Base-by-base conservation (phyloP, 306 rosid genomes). In the Medicago arabica region DNA sequence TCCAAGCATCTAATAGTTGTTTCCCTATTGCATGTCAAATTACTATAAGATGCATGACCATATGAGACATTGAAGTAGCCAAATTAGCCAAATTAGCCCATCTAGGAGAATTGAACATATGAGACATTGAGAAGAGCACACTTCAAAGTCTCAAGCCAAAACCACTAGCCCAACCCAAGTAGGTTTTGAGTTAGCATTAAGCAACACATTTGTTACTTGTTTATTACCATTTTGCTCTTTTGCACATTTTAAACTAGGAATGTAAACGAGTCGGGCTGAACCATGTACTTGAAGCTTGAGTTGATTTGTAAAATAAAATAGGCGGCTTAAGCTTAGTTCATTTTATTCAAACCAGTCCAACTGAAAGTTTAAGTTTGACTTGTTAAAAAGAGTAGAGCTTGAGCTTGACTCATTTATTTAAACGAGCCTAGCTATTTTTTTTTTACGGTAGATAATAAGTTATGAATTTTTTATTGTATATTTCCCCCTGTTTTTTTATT, bases 11-110 rank as follows among this genome's bases (percentile, higher is more conserved):
- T 9, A 46, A 40, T 28, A 46, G 41, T 55, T 65, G 25, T 74
- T 73, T 77, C 34, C 40, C 62, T 9, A 15, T 69, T 64, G 9
- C 75, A 43, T 73, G 46, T 74, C 76, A 77, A 74, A 47, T 44
- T 58, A 64, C 15, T 40, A 41, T 53, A 9, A 4, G 67, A 65
- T 63, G 50, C 18, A 10, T 66, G 8, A 23, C 34, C 51, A 43
- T n/a, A n/a, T n/a, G n/a, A n/a, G n/a, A n/a, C n/a, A n/a, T 28
- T 28, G 31, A 28, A 28, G 31, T 28, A 28, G 31, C 31, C 31
- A 28, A 28, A 28, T 28, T 28, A 28, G 31, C 31, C 31, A 28
- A 28, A 28, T 28, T 28, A 28, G 31, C 4, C 31, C 31, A 28
- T 28, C 31, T 4, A 28, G 31, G 4, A 28, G 31, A 28, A 28